Percentiles rank a stretch among this genome's conserved stretches.
These are phyloP conservation scores for Boletus subparvulus DNA, from an alignment of 768 basidiomycete species.

Conservation along the genomic window DNA sequence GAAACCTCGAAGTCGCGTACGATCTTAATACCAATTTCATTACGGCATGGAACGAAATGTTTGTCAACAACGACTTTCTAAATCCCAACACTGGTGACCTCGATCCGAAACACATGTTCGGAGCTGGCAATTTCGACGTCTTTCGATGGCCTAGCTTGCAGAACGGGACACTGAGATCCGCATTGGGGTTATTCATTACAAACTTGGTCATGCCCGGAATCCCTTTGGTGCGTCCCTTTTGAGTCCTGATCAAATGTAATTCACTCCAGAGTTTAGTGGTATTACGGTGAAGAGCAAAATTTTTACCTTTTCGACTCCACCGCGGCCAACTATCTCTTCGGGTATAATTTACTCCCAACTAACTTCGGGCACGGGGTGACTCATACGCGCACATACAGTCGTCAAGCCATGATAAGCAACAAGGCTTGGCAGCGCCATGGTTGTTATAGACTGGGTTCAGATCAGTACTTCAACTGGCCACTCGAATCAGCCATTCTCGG, in stretches of 20 bases:
- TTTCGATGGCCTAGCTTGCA: constrained; percentile 91
- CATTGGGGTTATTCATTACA: constrained; percentile 75
- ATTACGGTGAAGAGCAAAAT: constrained; percentile 91
- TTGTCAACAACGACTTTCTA: constrained; percentile 82
- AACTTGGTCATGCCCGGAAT: constrained; percentile 85
- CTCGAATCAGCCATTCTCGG: constrained; percentile 76
- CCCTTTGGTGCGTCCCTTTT: constrained; percentile 53
- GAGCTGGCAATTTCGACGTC: constrained; percentile 92
- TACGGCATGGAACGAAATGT: constrained; percentile 90
- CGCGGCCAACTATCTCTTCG: constrained; percentile 91
- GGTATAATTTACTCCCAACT: constrained; percentile 43
- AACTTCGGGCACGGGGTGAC: constrained; percentile 1
- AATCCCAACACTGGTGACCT: constrained; percentile 63
- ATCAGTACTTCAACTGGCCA: constrained; percentile 93
- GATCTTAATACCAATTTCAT: constrained; percentile 82
- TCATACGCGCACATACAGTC: constrained; percentile 45
- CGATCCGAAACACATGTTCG: constrained; percentile 88
- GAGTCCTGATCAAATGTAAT: not conserved
- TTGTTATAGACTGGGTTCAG: constrained; percentile 86
- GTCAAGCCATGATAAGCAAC: constrained; percentile 86
- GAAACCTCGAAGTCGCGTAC: constrained; percentile 88
- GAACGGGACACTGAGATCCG: constrained; percentile 78
- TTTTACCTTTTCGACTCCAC: constrained; percentile 86
- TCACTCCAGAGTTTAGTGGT: constrained; percentile 46
- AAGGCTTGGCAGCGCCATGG: constrained; percentile 92